Evolutionary conservation across 2,329 filamentous ascomycete genomes (phyloP), one percentile per base, ranked within the genome.

Genomic region (Harringtonia aguacate): DNA sequence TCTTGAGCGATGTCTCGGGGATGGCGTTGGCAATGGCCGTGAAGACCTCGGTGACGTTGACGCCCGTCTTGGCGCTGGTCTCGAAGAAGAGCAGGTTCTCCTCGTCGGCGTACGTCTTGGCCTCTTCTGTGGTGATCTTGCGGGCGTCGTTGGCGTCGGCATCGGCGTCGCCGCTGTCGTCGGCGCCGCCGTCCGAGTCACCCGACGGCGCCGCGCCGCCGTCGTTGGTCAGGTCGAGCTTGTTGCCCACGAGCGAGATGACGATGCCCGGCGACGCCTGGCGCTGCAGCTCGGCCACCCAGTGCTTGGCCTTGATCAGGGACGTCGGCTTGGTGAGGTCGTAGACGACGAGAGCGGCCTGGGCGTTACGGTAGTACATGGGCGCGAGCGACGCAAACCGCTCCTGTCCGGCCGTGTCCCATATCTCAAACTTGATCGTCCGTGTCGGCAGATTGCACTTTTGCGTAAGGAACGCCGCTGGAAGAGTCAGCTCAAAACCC

Each of bases 291-390:
- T 98, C 90, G 45, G 90, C 90, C 45, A 98, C 89, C 90, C 90
- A 98, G 73, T 97, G 90, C 69, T 94, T 94, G 43, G 92, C 92
- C 70, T 98, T 97, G 65, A 87, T 80, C 55, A 98, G 81, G 39
- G 88, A 95, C 40, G 87, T 92, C 36, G 89, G 85, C 66, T 97
- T 97, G 50, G 92, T 98, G 56, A 98, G 81, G 62, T 98, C 90
- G 77, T 97, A 98, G 61, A 97, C 90, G 50, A 98, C 90, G 54
- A 98, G 84, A 14, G 92, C 92, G 51, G 89, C 88, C 69, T 97
- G 90, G 41, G 92, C 92, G 63, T 98, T 97, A 66, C 90, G 88
- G 73, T 97, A 97, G 76, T 98, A 98, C 92, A 97, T 97, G 56
- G 90, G 92, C 42, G 92, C 92, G 48, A 97, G 79, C 41, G 86